Evolutionary conservation across 2,329 filamentous ascomycete species (phyloP).

Genomic region (Colletotrichum paranaense): DNA sequence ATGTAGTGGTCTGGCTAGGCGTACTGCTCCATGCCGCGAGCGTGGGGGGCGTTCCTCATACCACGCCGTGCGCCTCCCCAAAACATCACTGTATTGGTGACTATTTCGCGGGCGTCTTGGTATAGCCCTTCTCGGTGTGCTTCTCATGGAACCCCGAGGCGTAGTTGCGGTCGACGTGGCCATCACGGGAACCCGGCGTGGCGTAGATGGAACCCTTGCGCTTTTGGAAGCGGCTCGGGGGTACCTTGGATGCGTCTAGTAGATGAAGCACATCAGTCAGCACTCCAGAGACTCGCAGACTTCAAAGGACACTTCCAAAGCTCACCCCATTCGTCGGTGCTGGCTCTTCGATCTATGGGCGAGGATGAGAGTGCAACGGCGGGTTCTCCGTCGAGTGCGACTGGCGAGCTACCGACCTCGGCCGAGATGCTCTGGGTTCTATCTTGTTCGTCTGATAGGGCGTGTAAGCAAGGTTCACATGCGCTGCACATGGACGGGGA

Average conservation of each 20-base stretch:
- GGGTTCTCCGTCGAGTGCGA: slow-evolving; percentile 7
- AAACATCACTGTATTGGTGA: not conserved
- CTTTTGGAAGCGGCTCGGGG: slow-evolving; percentile 76
- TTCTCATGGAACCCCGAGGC: slow-evolving; percentile 71
- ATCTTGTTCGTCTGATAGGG: slow-evolving; percentile 11
- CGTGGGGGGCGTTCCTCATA: not conserved
- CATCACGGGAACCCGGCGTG: slow-evolving; percentile 73
- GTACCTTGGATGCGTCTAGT: slow-evolving; percentile 73
- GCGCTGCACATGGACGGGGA: too few relatives aligned
- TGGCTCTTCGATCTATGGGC: slow-evolving; percentile 49
- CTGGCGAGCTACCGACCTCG: slow-evolving; percentile 6
- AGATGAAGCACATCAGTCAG: slow-evolving; percentile 15
- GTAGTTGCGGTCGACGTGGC: slow-evolving; percentile 70
- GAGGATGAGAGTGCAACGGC: slow-evolving; percentile 23
- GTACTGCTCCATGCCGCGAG: not conserved
- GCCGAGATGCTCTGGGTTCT: slow-evolving; percentile 16
- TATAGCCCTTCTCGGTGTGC: slow-evolving; percentile 62
- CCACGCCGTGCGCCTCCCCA: not conserved
- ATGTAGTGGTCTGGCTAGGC: not conserved
- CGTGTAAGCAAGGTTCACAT: not conserved
- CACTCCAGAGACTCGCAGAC: not conserved
- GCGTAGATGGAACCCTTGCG: slow-evolving; percentile 76
- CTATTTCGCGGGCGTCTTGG: slow-evolving; percentile 43
- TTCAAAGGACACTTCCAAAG: slow-evolving; percentile 21
- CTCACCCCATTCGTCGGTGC: slow-evolving; percentile 62